Percentiles rank a stretch among this genome's conserved stretches.
Evolutionary conservation across 306 rosid genomes (phyloP).

Genomic region (Prunus armeniaca): DNA sequence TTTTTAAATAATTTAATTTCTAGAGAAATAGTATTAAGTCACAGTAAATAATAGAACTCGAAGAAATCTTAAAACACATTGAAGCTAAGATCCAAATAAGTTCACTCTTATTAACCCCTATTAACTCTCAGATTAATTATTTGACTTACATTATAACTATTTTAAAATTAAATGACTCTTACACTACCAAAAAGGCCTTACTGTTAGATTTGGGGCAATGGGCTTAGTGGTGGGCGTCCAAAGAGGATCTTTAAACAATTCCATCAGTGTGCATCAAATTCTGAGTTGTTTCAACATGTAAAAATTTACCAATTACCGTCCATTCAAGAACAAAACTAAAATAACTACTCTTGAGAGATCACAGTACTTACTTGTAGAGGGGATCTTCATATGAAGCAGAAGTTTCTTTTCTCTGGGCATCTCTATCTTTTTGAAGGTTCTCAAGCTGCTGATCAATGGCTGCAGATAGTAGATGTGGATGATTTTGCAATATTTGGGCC

Average conservation of each 20-base stretch:
- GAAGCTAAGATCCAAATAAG: background rate
- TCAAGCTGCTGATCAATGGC: conserved; percentile 90
- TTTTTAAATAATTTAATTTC: too few relatives aligned
- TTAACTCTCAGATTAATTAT: background rate
- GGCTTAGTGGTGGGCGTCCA: background rate
- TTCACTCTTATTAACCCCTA: background rate
- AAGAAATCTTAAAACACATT: too few relatives aligned
- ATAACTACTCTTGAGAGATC: background rate
- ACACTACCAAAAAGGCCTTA: background rate
- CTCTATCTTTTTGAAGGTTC: conserved; percentile 70
- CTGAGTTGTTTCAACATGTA: background rate
- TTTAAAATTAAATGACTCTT: background rate
- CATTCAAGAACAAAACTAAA: background rate
- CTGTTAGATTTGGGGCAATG: background rate
- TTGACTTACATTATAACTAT: background rate
- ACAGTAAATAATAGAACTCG: background rate
- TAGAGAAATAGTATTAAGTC: background rate
- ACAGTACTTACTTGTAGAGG: conserved; percentile 67
- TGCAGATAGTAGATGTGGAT: conserved; percentile 84
- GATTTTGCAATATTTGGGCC: conserved; percentile 78
- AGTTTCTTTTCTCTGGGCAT: conserved; percentile 44
- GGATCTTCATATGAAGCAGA: conserved; percentile 37
- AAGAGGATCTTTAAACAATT: background rate
- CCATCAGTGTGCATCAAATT: background rate
- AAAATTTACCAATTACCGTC: background rate